Evolutionary conservation across 257 asterid genomes (phyloP).

Genomic region (Jacaranda copaia): DNA sequence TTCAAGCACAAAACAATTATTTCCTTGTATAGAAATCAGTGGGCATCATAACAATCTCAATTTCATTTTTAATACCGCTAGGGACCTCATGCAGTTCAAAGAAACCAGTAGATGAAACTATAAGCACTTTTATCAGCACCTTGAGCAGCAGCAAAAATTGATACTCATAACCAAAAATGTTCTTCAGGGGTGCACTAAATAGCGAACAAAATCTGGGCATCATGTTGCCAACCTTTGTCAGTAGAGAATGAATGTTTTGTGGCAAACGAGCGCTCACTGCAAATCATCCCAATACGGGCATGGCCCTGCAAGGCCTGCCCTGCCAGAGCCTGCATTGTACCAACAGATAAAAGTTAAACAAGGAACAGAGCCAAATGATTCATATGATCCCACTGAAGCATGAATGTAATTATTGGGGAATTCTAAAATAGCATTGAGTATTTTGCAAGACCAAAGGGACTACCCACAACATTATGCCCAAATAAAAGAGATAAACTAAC

Average conservation of each 20-base stretch:
- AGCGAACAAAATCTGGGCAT: conserved; percentile 24
- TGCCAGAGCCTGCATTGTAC: conserved; percentile 56
- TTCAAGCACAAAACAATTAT: background rate
- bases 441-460: background rate
- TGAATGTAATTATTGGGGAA: background rate
- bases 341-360: conserved; percentile 25
- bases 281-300: conserved; percentile 35
- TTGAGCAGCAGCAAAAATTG: background rate
- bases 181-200: background rate
- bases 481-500: background rate
- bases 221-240: conserved; percentile 63
- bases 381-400: conserved; percentile 27
- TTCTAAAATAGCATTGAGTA: background rate
- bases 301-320: conserved; percentile 59
- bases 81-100: background rate
- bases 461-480: background rate
- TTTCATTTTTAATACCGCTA: background rate
- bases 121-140: background rate
- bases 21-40: conserved; percentile 5
- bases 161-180: background rate
- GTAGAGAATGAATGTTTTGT: conserved; percentile 79
- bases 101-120: background rate
- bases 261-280: conserved; percentile 68
- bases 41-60: background rate
- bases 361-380: conserved; percentile 14